Evolutionary conservation across 441 rosid species (phyloP).

Genomic region (Lagerstroemia fauriei): DNA sequence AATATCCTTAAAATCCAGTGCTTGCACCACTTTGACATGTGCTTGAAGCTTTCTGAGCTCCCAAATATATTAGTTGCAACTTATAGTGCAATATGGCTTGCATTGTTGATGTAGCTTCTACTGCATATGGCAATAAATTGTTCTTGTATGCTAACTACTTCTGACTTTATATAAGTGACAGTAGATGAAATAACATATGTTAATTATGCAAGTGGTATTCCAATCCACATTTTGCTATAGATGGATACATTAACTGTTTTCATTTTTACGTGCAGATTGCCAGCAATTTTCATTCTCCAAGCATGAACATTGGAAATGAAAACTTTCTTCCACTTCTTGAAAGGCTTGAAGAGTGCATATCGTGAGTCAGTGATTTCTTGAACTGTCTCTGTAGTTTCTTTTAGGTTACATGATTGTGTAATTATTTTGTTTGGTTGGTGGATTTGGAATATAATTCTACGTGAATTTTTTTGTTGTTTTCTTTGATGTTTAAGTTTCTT

Average conservation of each 20-base stretch:
- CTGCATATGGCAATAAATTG: neutral
- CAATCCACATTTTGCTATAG: slow-evolving; percentile 2
- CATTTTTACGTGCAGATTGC: slow-evolving; percentile 60
- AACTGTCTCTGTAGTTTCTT: slow-evolving; percentile 7
- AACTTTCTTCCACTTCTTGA: slow-evolving; percentile 87
- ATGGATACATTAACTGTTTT: neutral
- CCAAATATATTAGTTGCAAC: neutral
- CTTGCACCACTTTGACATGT: neutral
- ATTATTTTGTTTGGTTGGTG: neutral
- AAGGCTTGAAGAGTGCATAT: slow-evolving; percentile 88
- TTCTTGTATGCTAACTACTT: slow-evolving; percentile 12
- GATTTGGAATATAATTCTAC: neutral
- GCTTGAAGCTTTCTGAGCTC: neutral
- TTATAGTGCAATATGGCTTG: neutral
- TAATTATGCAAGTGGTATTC: neutral
- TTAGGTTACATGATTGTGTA: neutral
- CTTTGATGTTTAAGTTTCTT: neutral
- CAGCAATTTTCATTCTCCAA: slow-evolving; percentile 80
- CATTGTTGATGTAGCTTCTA: neutral
- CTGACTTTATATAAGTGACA: slow-evolving; percentile 3
- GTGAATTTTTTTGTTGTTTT: neutral
- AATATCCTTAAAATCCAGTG: neutral
- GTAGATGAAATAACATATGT: neutral
- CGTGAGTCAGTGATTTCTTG: slow-evolving; percentile 53
- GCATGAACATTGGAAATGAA: slow-evolving; percentile 73